A percentile compares a stretch with the other conserved stretches of the same genome.
Evolutionary conservation across 257 asterid genomes (phyloP).

Genomic region (Linderniella brevidens): DNA sequence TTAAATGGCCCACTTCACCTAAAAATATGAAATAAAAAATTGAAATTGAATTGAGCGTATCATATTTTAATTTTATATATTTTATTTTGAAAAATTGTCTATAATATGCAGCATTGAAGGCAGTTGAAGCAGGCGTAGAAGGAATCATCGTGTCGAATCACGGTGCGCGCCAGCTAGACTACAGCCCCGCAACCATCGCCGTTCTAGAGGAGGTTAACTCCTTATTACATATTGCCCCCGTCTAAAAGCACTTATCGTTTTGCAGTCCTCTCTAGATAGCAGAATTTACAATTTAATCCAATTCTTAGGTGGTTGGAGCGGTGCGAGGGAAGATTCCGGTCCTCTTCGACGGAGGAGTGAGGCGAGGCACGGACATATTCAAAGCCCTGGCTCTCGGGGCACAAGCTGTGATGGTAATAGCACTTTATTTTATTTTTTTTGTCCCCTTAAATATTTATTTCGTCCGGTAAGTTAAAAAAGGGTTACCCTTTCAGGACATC

Average conservation of each 20-base stretch:
- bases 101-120: slow-evolving; percentile 44
- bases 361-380: slow-evolving; percentile 58
- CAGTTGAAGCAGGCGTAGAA: slow-evolving; percentile 43
- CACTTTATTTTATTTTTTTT: background rate
- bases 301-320: slow-evolving; percentile 35
- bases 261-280: too few relatives aligned
- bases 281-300: background rate
- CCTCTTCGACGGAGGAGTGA: slow-evolving; percentile 48
- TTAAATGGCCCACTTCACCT: too few relatives aligned
- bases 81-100: too few relatives aligned
- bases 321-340: slow-evolving; percentile 49
- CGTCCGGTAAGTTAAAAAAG: too few relatives aligned
- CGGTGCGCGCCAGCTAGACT: slow-evolving; percentile 55
- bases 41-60: too few relatives aligned
- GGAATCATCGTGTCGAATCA: slow-evolving; percentile 52
- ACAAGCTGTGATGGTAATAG: slow-evolving; percentile 49
- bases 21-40: too few relatives aligned
- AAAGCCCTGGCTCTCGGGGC: slow-evolving; percentile 71
- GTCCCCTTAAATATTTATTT: too few relatives aligned
- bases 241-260: too few relatives aligned
- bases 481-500: too few relatives aligned
- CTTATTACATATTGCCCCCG: too few relatives aligned
- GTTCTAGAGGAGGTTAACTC: slow-evolving; percentile 50
- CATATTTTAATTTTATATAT: slow-evolving; percentile 1
- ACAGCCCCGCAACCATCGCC: slow-evolving; percentile 40